Percentiles rank a stretch among this genome's conserved stretches.
phyloP scores from a whole-genome alignment of 2,329 filamentous ascomycete genomes.

The Fusarium stilboides region DNA sequence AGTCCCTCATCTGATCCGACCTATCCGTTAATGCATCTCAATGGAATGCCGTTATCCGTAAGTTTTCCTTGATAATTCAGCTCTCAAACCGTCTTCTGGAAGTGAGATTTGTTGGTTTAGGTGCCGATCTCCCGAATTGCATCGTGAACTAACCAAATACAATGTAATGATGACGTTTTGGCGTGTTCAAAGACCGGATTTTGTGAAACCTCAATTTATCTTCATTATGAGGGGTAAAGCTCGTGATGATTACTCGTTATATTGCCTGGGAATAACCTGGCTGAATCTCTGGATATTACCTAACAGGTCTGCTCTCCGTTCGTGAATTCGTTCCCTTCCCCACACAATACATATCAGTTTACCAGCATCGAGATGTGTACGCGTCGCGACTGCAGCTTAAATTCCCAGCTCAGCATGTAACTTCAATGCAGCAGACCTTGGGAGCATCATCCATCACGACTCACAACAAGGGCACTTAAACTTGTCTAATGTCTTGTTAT shows the following conservation, averaged over 20 bases:
- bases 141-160: background rate
- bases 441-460: background rate
- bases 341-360: background rate
- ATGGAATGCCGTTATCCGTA: slow-evolving; percentile 27
- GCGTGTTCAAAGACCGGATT: slow-evolving; percentile 8
- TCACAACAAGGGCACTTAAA: background rate
- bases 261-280: background rate
- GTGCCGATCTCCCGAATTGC: slow-evolving; percentile 40
- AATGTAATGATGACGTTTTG: slow-evolving; percentile 40
- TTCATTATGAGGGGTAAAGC: slow-evolving; percentile 9
- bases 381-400: background rate
- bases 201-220: slow-evolving; percentile 9
- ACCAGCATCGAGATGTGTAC: background rate
- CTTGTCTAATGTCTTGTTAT: slow-evolving; percentile 39
- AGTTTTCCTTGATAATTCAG: slow-evolving; percentile 17
- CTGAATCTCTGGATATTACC: slow-evolving; percentile 1
- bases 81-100: background rate
- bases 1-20: slow-evolving; percentile 19
- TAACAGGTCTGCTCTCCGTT: background rate
- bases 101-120: background rate
- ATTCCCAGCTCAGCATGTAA: background rate
- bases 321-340: background rate
- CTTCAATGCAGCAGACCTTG: background rate
- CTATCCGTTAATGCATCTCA: slow-evolving; percentile 14
- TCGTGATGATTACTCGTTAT: background rate